A percentile compares a stretch with the other conserved stretches of the same genome.
These are phyloP conservation scores for Ploettnerulaceae sp. DNA, from an alignment of 2,329 filamentous ascomycete species.

Conservation along the genomic window DNA sequence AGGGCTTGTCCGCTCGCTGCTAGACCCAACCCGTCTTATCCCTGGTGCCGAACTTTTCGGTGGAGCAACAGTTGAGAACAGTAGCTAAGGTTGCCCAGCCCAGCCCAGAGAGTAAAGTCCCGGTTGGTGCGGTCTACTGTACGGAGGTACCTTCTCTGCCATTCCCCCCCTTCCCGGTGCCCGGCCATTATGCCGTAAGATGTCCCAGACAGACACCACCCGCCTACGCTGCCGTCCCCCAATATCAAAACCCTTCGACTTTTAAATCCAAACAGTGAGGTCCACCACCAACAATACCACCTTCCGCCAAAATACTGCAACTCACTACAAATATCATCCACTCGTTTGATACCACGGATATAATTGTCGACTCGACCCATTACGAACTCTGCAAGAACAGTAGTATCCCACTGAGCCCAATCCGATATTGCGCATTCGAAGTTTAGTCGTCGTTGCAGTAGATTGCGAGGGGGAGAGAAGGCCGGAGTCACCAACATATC, in stretches of 20 bases:
- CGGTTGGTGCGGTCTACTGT: no score
- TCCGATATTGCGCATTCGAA: slow-evolving; percentile 11
- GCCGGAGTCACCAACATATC: slow-evolving; percentile 13
- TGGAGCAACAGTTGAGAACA: no score
- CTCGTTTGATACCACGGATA: background rate
- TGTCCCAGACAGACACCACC: background rate
- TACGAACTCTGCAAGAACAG: background rate
- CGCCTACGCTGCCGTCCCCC: slow-evolving; percentile 3
- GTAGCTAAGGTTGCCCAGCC: no score
- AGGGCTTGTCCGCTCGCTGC: no score
- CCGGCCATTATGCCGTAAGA: background rate
- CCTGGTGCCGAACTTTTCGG: no score
- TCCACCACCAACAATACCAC: background rate
- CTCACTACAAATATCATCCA: background rate
- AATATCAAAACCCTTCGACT: slow-evolving; percentile 4
- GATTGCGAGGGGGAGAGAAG: slow-evolving; percentile 14
- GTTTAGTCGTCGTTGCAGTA: slow-evolving; percentile 7
- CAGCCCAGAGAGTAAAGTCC: no score
- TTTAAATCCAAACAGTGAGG: no score
- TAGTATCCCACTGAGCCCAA: slow-evolving; percentile 11
- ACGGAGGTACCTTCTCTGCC: background rate
- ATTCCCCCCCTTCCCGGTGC: background rate
- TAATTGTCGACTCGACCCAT: background rate
- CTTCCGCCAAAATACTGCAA: slow-evolving; percentile 2
- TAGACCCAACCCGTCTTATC: no score